Evolutionary conservation across 805 yeast genomes (phyloP), one percentile per base, ranked within the genome.

Genomic region (Candida caryicola): DNA sequence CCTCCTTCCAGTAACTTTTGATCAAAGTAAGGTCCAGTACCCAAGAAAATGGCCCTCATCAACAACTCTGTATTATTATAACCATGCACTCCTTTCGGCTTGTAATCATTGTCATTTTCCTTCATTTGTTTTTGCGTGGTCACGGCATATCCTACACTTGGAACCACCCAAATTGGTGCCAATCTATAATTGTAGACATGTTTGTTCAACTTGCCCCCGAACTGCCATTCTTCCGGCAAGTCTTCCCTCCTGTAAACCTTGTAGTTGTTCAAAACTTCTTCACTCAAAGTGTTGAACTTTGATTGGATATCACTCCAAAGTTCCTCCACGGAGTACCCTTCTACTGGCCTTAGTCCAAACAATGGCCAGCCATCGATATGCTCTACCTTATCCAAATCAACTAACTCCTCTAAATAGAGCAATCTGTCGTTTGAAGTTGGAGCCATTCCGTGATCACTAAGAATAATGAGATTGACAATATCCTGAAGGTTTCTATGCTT

Each of bases 381-480:
- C 42, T 79, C 81, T 33, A 85, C 71, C 40, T 70, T 66, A 2
- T 57, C 51, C 43, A 74, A 43, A 50, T 79, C 79, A 8, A 87
- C 60, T 13, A 86, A 44, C 46, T 88, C 93, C 56, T 88, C 96
- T 43, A 90, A 59, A 44, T 77, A 78, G 1, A 89, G 62, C 8
- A 86, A 57, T 43, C 95, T 64, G 9, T 80, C 76, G 45, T 80
- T 75, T 1, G 86, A 74, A 1, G 95, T 84, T 5, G 95, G 91
- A 0, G 95, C 82, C 95, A 88, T 89, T 8, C 96, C 96, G 57
- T 89, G 96, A 58, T 90, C 96, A 31, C 95, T 85, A 3, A 90
- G 84, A 30, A 90, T 64, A 0, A 91, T 62, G 15, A 90, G 61
- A 55, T 91, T 90, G 14, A 84, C 85, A 29, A 87, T 71, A 16